Evolutionary conservation across 176 grass and related monocot genomes (phyloP).

Genomic region (Paspalum vaginatum): DNA sequence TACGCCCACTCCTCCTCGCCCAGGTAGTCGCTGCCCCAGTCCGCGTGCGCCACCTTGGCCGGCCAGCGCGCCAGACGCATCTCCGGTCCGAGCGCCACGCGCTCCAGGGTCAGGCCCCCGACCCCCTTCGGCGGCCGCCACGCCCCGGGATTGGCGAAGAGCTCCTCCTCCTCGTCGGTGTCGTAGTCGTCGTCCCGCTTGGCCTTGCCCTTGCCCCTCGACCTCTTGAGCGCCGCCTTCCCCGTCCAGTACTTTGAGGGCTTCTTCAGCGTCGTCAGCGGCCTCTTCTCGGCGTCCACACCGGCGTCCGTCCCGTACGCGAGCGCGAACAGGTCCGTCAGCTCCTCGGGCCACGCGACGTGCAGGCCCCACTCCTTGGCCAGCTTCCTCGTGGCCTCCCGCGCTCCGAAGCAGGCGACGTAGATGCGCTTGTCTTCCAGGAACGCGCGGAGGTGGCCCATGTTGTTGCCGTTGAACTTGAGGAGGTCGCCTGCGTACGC

Average conservation of each 20-base stretch:
- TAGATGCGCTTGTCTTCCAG: slow-evolving; percentile 23
- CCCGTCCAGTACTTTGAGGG: slow-evolving; percentile 13
- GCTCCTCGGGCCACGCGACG: slow-evolving; percentile 17
- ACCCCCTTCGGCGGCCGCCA: slow-evolving; percentile 30
- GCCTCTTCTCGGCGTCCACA: neutral
- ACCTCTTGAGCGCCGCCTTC: slow-evolving; percentile 17
- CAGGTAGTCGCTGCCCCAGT: slow-evolving; percentile 25
- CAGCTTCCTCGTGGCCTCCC: slow-evolving; percentile 21
- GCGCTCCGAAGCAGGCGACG: slow-evolving; percentile 27
- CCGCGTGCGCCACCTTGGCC: neutral
- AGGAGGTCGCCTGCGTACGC: neutral
- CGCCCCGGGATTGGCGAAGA: neutral
- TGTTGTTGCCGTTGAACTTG: slow-evolving; percentile 8
- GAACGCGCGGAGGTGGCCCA: slow-evolving; percentile 17
- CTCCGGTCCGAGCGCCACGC: slow-evolving; percentile 39
- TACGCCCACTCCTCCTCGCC: slow-evolving; percentile 5
- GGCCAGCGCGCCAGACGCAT: slow-evolving; percentile 37
- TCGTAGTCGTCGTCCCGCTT: slow-evolving; percentile 9
- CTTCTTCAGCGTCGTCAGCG: neutral
- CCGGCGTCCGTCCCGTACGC: slow-evolving; percentile 11
- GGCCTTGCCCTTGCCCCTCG: slow-evolving; percentile 27
- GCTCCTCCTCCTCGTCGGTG: slow-evolving; percentile 15
- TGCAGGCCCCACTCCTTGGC: slow-evolving; percentile 32
- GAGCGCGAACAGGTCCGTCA: slow-evolving; percentile 36
- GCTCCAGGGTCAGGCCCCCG: slow-evolving; percentile 31